These are phyloP conservation scores for Macrolepiota dolichaula DNA, from an alignment of 768 basidiomycete species.

Conservation along the genomic window DNA sequence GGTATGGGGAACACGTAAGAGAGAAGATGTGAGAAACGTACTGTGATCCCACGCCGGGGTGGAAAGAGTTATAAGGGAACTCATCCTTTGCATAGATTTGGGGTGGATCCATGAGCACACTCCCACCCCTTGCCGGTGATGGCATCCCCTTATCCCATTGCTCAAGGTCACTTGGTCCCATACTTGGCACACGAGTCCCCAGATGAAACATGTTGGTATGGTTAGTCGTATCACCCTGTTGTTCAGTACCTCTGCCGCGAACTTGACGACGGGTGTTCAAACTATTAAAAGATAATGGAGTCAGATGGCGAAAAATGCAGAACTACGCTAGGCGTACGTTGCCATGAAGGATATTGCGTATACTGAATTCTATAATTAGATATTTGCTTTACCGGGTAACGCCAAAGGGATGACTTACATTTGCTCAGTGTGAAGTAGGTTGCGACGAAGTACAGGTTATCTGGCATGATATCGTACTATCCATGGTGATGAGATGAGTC, in stretches of 20 bases:
- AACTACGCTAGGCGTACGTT: slow-evolving; percentile 38
- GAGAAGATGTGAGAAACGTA: not conserved
- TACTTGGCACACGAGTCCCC: slow-evolving; percentile 41
- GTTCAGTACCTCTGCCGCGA: slow-evolving; percentile 54
- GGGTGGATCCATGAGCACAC: not conserved
- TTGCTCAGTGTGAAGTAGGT: slow-evolving; percentile 67
- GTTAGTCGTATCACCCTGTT: slow-evolving; percentile 34
- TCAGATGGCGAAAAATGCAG: not conserved
- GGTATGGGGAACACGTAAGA: not conserved
- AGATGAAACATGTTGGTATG: slow-evolving; percentile 51
- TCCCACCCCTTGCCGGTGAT: slow-evolving; percentile 6
- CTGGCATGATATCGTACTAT: slow-evolving; percentile 54
- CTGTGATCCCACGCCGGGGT: slow-evolving; percentile 8
- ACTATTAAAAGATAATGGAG: slow-evolving; percentile 23
- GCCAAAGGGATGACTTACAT: slow-evolving; percentile 34
- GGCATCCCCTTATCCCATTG: slow-evolving; percentile 30
- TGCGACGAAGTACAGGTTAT: slow-evolving; percentile 56
- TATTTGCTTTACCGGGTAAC: not conserved
- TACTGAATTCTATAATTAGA: slow-evolving; percentile 30
- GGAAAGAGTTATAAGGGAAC: slow-evolving; percentile 10
- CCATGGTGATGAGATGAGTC: slow-evolving; percentile 1
- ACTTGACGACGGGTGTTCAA: slow-evolving; percentile 58
- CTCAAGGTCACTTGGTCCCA: slow-evolving; percentile 32
- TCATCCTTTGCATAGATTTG: slow-evolving; percentile 5
- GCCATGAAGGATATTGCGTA: slow-evolving; percentile 64